Percentiles rank a stretch among this genome's conserved stretches.
Conservation (phyloP, 2,329 filamentous ascomycete genomes). For the Colletotrichum sp. region DNA sequence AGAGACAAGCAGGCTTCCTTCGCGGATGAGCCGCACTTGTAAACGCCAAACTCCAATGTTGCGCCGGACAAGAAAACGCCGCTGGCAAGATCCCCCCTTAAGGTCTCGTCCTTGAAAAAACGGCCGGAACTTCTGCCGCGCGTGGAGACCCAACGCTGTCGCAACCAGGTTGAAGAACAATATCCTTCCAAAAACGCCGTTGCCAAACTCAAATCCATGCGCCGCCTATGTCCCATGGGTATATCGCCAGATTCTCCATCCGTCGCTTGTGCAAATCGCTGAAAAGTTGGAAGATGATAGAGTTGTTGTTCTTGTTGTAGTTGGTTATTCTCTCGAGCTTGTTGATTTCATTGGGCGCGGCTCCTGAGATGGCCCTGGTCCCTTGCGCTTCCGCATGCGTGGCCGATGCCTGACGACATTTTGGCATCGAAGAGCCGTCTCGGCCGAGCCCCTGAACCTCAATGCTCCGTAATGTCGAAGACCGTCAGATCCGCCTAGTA, state of each 20-base stretch:
- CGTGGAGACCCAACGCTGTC: background rate
- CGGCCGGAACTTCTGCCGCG: background rate
- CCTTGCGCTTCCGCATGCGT: slow-evolving; percentile 18
- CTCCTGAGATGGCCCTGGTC: background rate
- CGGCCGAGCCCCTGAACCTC: slow-evolving; percentile 12
- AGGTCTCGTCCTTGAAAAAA: background rate
- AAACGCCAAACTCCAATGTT: background rate
- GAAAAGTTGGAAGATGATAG: background rate
- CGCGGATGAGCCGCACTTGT: background rate
- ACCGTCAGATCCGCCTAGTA: background rate
- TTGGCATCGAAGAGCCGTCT: slow-evolving; percentile 8
- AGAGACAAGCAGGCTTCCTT: background rate
- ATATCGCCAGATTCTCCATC: slow-evolving; percentile 1
- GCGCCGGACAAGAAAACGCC: background rate
- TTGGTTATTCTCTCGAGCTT: background rate
- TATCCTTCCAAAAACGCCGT: slow-evolving; percentile 1
- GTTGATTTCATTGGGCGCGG: background rate
- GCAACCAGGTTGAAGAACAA: background rate
- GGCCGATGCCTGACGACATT: slow-evolving; percentile 17
- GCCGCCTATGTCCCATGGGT: background rate
- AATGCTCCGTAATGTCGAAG: background rate
- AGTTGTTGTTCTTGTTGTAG: background rate
- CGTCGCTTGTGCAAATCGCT: background rate
- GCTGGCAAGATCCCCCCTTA: background rate
- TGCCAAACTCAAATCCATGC: background rate